A percentile compares a stretch with the other conserved stretches of the same genome.
These are phyloP conservation scores for Neurospora sp. DNA, from an alignment of 495 filamentous ascomycete genomes.

Conservation along the genomic window DNA sequence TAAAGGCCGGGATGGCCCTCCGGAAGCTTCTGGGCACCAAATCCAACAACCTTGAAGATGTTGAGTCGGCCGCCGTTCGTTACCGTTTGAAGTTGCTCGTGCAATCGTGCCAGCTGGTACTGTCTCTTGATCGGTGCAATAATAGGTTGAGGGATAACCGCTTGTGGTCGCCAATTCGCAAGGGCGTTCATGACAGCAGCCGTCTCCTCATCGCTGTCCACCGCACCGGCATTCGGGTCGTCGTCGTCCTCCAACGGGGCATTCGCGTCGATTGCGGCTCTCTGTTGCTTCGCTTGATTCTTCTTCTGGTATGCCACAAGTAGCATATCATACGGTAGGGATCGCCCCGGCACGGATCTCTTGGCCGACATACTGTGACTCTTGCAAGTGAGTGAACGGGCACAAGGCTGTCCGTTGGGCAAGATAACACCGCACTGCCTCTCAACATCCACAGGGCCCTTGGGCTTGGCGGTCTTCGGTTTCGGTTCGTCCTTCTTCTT, in stretches of 20 bases:
- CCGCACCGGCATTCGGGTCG: constrained; percentile 55
- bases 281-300: constrained; percentile 95
- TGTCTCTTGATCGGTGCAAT: constrained; percentile 57
- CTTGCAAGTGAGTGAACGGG: constrained; percentile 89
- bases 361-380: constrained; percentile 96
- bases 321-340: constrained; percentile 89
- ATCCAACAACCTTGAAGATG: constrained; percentile 43
- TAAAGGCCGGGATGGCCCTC: constrained; percentile 29
- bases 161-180: constrained; percentile 60
- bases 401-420: constrained; percentile 74
- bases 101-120: constrained; percentile 76
- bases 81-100: constrained; percentile 78
- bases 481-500: constrained; percentile 97
- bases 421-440: constrained; percentile 90
- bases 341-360: constrained; percentile 78
- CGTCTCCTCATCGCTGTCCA: constrained; percentile 91
- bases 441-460: constrained; percentile 93
- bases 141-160: constrained; percentile 55
- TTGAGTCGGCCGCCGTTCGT: constrained; percentile 46
- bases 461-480: constrained; percentile 75
- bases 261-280: constrained; percentile 87
- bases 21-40: constrained; percentile 38
- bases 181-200: constrained; percentile 81
- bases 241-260: constrained; percentile 85
- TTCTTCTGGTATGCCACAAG: constrained; percentile 95